Percentiles rank a stretch among this genome's conserved stretches.
Evolutionary conservation across 1,284 basidiomycete species (phyloP).

Genomic region (Papiliotrema flavescens): DNA sequence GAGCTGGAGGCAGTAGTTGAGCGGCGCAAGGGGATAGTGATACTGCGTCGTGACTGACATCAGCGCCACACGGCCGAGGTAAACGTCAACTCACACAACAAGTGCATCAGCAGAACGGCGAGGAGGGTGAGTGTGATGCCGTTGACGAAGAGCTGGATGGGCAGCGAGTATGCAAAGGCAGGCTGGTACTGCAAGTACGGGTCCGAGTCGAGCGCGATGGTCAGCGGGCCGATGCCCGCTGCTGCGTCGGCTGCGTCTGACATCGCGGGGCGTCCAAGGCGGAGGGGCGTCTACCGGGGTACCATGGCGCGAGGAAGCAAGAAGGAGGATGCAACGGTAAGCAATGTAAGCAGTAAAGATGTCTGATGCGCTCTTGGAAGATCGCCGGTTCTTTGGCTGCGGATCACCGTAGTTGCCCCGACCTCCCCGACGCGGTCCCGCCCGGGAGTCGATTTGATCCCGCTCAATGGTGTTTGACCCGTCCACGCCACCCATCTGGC

Average conservation of each 20-base stretch:
- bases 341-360: no score
- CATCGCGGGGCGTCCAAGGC: not conserved
- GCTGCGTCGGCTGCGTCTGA: not conserved
- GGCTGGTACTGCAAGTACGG: constrained; percentile 75
- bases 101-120: constrained; percentile 82
- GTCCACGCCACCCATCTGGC: no score
- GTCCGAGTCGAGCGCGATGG: constrained; percentile 47
- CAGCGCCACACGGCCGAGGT: not conserved
- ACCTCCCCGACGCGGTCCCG: no score
- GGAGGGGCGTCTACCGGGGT: not conserved
- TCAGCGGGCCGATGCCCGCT: not conserved
- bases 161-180: constrained; percentile 75
- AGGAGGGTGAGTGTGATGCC: constrained; percentile 85
- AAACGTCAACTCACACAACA: constrained; percentile 57
- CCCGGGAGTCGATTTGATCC: no score
- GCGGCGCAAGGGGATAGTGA: constrained; percentile 86
- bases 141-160: constrained; percentile 82
- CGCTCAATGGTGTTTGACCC: no score
- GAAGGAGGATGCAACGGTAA: not conserved
- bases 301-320: not conserved
- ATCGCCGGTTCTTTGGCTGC: no score
- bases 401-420: no score
- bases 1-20: constrained; percentile 87
- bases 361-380: no score
- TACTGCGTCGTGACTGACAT: constrained; percentile 80